Evolutionary conservation across 2,329 filamentous ascomycete species (phyloP).

Genomic region (Neonectria sp.): DNA sequence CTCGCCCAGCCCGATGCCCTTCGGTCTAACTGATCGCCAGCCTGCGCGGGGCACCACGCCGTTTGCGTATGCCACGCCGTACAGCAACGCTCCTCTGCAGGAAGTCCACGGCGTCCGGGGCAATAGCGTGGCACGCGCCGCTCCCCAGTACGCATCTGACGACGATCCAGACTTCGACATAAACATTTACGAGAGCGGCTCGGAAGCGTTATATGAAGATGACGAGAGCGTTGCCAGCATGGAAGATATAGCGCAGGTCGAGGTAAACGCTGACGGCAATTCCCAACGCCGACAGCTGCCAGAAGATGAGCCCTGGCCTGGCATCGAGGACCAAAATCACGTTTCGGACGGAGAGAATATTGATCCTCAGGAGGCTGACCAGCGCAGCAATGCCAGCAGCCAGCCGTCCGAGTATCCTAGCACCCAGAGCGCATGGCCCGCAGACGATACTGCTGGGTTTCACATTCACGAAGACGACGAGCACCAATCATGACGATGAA

Average conservation of each 20-base stretch:
- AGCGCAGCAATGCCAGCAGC: conserved; percentile 61
- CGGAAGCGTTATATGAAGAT: conserved; percentile 53
- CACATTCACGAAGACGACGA: conserved; percentile 59
- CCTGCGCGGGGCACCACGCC: conserved; percentile 65
- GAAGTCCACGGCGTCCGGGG: conserved; percentile 54
- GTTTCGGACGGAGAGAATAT: conserved; percentile 67
- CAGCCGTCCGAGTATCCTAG: conserved; percentile 71
- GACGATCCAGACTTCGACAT: conserved; percentile 57
- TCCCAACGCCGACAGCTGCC: conserved; percentile 55
- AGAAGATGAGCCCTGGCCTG: conserved; percentile 71
- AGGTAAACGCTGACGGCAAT: conserved; percentile 36
- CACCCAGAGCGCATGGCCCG: conserved; percentile 61
- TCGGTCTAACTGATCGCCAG: conserved; percentile 53
- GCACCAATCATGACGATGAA: conserved; percentile 35
- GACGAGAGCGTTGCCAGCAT: conserved; percentile 45
- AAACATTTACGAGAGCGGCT: conserved; percentile 54
- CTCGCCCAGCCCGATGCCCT: conserved; percentile 61
- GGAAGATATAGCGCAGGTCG: conserved; percentile 48
- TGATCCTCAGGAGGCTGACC: conserved; percentile 56
- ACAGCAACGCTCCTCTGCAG: conserved; percentile 72
- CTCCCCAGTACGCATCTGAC: conserved; percentile 51
- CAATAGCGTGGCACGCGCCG: conserved; percentile 49
- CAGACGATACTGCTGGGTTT: conserved; percentile 51
- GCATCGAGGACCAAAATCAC: conserved; percentile 66
- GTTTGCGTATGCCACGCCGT: conserved; percentile 82